A percentile compares a stretch with the other conserved stretches of the same genome.
These are phyloP conservation scores for Podospora conica DNA, from an alignment of 495 filamentous ascomycete species.

Conservation along the genomic window DNA sequence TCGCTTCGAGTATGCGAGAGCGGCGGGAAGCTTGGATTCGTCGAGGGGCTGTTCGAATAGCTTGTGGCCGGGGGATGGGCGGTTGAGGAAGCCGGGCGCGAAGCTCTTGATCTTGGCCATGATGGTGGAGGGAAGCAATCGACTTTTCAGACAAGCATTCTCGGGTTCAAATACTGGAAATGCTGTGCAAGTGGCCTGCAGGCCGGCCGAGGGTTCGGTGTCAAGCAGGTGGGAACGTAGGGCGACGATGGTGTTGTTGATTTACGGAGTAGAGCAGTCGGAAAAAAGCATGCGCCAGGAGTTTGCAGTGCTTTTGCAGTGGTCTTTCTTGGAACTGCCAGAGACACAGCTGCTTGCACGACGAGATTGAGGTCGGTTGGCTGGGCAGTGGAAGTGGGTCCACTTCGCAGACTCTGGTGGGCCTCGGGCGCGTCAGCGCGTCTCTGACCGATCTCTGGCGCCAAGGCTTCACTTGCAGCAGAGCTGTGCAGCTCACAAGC, in stretches of 20 bases:
- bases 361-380: not conserved
- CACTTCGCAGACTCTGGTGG: too few species aligned
- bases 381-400: not conserved
- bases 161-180: not conserved
- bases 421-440: not conserved
- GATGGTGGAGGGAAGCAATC: not conserved
- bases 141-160: not conserved
- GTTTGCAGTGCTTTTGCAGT: not conserved
- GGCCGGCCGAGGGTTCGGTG: not conserved
- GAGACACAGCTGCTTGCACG: too few species aligned
- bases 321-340: not conserved
- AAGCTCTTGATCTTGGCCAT: constrained; percentile 81
- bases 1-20: constrained; percentile 32
- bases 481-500: too few species aligned
- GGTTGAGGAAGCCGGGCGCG: constrained; percentile 75
- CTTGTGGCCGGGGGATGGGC: constrained; percentile 64
- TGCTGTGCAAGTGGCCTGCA: not conserved
- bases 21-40: constrained; percentile 17
- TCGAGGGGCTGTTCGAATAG: constrained; percentile 52
- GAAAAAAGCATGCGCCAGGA: not conserved
- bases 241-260: not conserved
- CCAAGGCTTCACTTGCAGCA: too few species aligned
- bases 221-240: not conserved
- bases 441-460: too few species aligned
- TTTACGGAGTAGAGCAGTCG: not conserved